Conservation (phyloP, 208 protist genomes). For the Paratrypanosoma confusum region DNA sequence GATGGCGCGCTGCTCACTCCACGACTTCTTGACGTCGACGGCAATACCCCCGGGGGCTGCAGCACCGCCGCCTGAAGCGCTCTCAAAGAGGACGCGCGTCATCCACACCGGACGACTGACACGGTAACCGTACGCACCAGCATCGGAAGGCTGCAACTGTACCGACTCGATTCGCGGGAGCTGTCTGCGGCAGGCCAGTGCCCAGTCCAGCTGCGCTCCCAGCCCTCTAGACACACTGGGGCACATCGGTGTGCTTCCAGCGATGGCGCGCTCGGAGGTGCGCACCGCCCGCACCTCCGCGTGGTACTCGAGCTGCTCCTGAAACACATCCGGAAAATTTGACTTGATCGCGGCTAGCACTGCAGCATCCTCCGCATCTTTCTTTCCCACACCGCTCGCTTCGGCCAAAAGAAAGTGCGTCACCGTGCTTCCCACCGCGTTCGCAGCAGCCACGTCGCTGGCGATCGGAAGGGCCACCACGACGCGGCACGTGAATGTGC, state of each 20-base stretch:
- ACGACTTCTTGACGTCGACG: constrained; percentile 45
- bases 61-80: too few species aligned
- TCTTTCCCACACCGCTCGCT: constrained; percentile 23
- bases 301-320: constrained; percentile 52
- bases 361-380: constrained; percentile 17
- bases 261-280: constrained; percentile 15
- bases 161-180: constrained; percentile 12
- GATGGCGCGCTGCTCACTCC: constrained; percentile 51
- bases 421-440: background rate
- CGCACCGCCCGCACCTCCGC: constrained; percentile 31
- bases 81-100: too few species aligned
- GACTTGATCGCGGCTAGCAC: constrained; percentile 31
- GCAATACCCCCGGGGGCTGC: too few species aligned
- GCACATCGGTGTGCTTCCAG: constrained; percentile 12
- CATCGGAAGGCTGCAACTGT: constrained; percentile 23
- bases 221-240: constrained; percentile 30
- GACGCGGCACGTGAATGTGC: constrained; percentile 9
- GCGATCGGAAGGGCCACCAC: constrained; percentile 6
- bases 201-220: constrained; percentile 34
- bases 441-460: background rate
- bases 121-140: too few species aligned
- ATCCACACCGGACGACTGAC: too few species aligned
- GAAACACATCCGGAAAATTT: constrained; percentile 46
- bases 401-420: constrained; percentile 8
- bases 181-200: constrained; percentile 11